Evolutionary conservation across 1,284 basidiomycete species (phyloP).

Genomic region (Hymenochaete sp.): DNA sequence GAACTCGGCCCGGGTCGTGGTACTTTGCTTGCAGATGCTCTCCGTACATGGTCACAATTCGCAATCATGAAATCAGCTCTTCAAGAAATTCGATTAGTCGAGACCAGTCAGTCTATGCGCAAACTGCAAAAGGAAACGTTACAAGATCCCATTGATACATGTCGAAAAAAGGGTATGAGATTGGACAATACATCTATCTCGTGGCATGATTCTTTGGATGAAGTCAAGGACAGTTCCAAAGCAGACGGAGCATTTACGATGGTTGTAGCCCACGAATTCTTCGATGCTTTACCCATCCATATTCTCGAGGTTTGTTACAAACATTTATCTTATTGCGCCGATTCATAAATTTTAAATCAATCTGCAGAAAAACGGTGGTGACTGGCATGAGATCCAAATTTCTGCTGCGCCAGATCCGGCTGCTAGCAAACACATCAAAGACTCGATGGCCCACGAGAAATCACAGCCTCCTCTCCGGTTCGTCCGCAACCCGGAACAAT

Average conservation of each 20-base stretch:
- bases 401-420: conserved; percentile 33
- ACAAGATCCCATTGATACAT: conserved; percentile 29
- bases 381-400: conserved; percentile 86
- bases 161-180: too few species aligned
- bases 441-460: neutral
- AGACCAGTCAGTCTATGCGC: conserved; percentile 67
- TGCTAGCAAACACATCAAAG: conserved; percentile 23
- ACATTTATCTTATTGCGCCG: conserved; percentile 3
- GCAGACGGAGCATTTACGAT: conserved; percentile 63
- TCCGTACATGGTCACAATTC: conserved; percentile 62
- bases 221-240: conserved; percentile 37
- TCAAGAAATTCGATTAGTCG: conserved; percentile 63
- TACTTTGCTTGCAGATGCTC: conserved; percentile 86
- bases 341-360: neutral
- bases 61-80: conserved; percentile 34
- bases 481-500: conserved; percentile 58
- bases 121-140: conserved; percentile 58
- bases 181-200: conserved; percentile 23
- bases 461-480: conserved; percentile 39
- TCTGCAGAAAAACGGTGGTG: conserved; percentile 61
- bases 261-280: conserved; percentile 94
- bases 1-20: conserved; percentile 95
- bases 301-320: conserved; percentile 62
- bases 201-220: conserved; percentile 74
- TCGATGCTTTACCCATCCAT: conserved; percentile 93